phyloP scores from a whole-genome alignment of 2,329 filamentous ascomycete genomes.

The Penicillium sp. region DNA sequence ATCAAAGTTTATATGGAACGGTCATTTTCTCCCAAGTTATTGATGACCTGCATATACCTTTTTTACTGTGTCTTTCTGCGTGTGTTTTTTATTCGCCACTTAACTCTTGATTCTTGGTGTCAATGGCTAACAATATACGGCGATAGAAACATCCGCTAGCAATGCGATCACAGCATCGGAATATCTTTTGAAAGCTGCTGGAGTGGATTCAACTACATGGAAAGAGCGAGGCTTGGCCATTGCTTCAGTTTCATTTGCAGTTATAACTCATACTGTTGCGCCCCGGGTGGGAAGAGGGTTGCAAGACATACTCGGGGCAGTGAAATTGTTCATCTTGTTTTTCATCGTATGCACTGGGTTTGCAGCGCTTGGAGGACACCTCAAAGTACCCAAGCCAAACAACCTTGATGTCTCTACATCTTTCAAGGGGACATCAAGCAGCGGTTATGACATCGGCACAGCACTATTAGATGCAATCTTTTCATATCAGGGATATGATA shows the following conservation, averaged over 20 bases:
- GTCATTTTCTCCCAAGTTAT: constrained; percentile 46
- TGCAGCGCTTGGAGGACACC: constrained; percentile 38
- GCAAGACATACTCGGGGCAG: constrained; percentile 48
- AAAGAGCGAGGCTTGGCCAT: constrained; percentile 29
- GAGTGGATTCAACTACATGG: constrained; percentile 25
- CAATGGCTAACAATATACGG: neutral
- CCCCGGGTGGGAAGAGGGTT: constrained; percentile 43
- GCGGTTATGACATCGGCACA: constrained; percentile 23
- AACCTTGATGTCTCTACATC: constrained; percentile 39
- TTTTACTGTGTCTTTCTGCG: constrained; percentile 46
- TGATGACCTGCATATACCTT: constrained; percentile 52
- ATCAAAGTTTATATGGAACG: constrained; percentile 53
- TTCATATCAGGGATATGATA: constrained; percentile 49
- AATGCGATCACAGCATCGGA: constrained; percentile 26
- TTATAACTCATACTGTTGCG: constrained; percentile 44
- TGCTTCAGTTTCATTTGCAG: constrained; percentile 32
- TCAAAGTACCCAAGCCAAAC: constrained; percentile 38
- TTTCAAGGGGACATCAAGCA: constrained; percentile 20
- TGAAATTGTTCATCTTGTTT: constrained; percentile 49
- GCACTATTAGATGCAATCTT: constrained; percentile 34
- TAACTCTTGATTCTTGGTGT: neutral
- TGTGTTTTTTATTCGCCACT: neutral
- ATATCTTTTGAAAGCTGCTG: constrained; percentile 26
- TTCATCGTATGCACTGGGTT: constrained; percentile 47
- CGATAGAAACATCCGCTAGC: constrained; percentile 18